phyloP scores from a whole-genome alignment of 2,329 filamentous ascomycete species.

The Lasiodiplodia sp. region DNA sequence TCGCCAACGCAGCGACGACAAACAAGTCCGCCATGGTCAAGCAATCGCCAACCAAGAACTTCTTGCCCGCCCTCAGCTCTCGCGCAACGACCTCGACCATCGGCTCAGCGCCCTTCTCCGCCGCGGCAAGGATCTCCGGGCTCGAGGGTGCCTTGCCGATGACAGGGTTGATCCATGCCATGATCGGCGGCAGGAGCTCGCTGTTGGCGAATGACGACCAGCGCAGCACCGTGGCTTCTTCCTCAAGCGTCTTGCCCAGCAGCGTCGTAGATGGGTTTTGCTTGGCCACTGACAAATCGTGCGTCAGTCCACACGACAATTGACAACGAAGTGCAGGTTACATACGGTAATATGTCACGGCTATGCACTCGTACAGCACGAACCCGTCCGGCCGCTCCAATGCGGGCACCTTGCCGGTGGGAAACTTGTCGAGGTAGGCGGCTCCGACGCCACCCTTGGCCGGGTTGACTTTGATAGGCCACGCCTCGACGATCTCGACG shows the following conservation, averaged over 20 bases:
- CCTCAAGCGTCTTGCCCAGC: not conserved
- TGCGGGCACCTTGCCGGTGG: slow-evolving; percentile 60
- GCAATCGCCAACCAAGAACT: not conserved
- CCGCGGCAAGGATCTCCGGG: not conserved
- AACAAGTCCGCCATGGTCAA: slow-evolving; percentile 6
- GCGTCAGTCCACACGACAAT: not conserved
- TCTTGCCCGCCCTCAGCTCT: not conserved
- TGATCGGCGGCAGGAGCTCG: slow-evolving; percentile 8
- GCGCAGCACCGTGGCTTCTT: not conserved
- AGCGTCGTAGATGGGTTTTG: not conserved
- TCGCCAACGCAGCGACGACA: not conserved
- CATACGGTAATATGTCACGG: slow-evolving; percentile 52
- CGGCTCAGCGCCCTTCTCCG: not conserved
- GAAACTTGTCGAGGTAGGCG: slow-evolving; percentile 60
- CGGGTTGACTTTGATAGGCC: slow-evolving; percentile 43
- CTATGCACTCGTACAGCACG: slow-evolving; percentile 53
- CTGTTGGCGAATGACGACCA: slow-evolving; percentile 9
- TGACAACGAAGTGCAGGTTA: too few relatives aligned
- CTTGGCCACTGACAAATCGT: not conserved
- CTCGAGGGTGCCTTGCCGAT: slow-evolving; percentile 8
- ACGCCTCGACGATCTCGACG: slow-evolving; percentile 36
- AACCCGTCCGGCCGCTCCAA: slow-evolving; percentile 58
- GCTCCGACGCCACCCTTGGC: slow-evolving; percentile 52
- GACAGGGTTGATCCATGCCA: slow-evolving; percentile 7
- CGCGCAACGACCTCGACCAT: slow-evolving; percentile 10